A percentile compares a stretch with the other conserved stretches of the same genome.
Conservation (phyloP, 139 green algal genomes). For the Nannochloris sp. region DNA sequence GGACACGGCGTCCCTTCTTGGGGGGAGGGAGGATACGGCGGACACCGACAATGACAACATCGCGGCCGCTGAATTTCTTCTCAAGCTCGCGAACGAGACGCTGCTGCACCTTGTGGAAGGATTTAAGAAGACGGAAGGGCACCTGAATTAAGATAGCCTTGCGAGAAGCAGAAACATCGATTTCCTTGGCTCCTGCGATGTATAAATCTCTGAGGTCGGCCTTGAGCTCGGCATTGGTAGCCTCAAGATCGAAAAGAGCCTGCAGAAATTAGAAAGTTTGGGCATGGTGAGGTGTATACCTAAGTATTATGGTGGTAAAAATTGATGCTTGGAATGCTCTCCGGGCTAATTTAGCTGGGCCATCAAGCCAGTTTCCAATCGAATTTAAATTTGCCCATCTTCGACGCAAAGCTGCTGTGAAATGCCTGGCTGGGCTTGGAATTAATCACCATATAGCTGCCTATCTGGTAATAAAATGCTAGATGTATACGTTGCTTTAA, state of each 20-base stretch:
- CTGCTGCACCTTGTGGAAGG: slow-evolving; percentile 97
- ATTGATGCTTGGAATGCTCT: too few relatives aligned
- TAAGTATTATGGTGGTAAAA: too few relatives aligned
- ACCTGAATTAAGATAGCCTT: slow-evolving; percentile 98
- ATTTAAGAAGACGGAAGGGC: slow-evolving; percentile 93
- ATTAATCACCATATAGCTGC: too few relatives aligned
- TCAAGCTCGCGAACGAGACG: slow-evolving; percentile 97
- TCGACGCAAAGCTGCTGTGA: too few relatives aligned
- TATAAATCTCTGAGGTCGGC: slow-evolving; percentile 94
- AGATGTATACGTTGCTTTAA: too few relatives aligned
- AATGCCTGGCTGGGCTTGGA: too few relatives aligned
- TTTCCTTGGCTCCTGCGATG: slow-evolving; percentile 90
- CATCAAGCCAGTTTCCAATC: too few relatives aligned
- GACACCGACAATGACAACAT: slow-evolving; percentile 96
- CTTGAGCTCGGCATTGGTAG: slow-evolving; percentile 98
- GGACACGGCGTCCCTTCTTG: slow-evolving; percentile 50
- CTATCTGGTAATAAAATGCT: too few relatives aligned
- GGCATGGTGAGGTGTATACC: too few relatives aligned
- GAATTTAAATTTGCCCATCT: too few relatives aligned
- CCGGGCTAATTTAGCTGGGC: too few relatives aligned
- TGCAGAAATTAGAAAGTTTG: too few relatives aligned
- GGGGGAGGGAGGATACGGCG: slow-evolving; percentile 84
- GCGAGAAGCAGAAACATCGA: slow-evolving; percentile 78
- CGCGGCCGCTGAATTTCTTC: slow-evolving; percentile 99
- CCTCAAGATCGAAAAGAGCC: slow-evolving; percentile 98